Conservation (phyloP, 208 protist species). For the Crithidia mellificae region DNA sequence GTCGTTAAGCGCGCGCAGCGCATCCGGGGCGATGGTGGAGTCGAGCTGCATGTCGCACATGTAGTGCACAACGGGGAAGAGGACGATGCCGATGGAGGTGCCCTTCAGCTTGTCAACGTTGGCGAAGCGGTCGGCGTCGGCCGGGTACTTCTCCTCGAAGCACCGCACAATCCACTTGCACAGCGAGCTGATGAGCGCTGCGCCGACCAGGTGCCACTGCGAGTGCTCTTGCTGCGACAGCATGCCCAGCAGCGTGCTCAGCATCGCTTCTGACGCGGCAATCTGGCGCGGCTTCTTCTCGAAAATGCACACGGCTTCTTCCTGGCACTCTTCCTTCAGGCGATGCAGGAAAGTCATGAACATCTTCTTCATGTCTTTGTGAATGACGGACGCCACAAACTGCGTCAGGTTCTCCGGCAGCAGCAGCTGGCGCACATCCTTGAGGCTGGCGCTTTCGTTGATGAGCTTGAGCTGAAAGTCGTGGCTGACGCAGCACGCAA, state of each 20-base stretch:
- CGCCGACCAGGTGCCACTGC: conserved; percentile 80
- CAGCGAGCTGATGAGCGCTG: conserved; percentile 71
- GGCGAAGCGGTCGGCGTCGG: conserved; percentile 27
- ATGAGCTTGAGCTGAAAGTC: conserved; percentile 85
- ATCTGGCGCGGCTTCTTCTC: conserved; percentile 28
- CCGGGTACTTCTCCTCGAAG: conserved; percentile 52
- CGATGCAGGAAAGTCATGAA: conserved; percentile 82
- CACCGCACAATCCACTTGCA: conserved; percentile 58
- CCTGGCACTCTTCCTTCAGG: conserved; percentile 71
- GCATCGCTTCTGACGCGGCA: conserved; percentile 49
- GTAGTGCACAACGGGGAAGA: conserved; percentile 81
- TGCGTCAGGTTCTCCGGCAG: conserved; percentile 58
- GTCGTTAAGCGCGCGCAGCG: conserved; percentile 68
- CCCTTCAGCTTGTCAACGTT: conserved; percentile 52
- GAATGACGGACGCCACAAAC: conserved; percentile 66
- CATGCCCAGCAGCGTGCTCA: conserved; percentile 65
- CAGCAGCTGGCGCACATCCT: conserved; percentile 67
- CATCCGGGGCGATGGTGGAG: conserved; percentile 46
- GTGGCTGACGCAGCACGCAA: conserved; percentile 79
- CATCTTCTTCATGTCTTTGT: conserved; percentile 75
- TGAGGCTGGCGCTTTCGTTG: conserved; percentile 59
- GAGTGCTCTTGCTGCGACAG: conserved; percentile 59
- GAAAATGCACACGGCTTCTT: conserved; percentile 60
- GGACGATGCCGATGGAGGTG: conserved; percentile 75
- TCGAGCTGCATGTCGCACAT: conserved; percentile 70